Evolutionary conservation across 179 eudicot genomes (phyloP), one percentile per base, ranked within the genome.

Genomic region (Amaranthus tricolor): DNA sequence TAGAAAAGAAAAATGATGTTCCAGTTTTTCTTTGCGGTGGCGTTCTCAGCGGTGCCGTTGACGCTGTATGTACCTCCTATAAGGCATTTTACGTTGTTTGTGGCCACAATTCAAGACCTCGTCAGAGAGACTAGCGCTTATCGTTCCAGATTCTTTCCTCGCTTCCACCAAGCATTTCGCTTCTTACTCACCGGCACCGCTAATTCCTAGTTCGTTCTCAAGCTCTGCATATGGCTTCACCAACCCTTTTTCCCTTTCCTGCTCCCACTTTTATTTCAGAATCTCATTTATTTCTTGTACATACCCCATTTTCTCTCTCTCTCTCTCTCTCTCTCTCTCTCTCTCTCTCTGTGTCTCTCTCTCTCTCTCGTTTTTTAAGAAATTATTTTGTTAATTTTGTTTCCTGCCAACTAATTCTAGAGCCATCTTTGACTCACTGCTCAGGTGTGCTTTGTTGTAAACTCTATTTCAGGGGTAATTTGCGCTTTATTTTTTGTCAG

Each of bases 1-100:
- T 43, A 5, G 15, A 53, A 54, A 54, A 11, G 5, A 43, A 51
- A 44, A 16, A 53, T 24, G 83, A 85, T 94, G 92, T 20, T 90
- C 71, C 87, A 90, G 60, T 78, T 88, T 49, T 79, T 92, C 67
- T 81, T 92, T 12, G 92, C 94, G 70, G 89, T 86, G 83, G 96
- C 94, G 13, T 89, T 90, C 80, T 86, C 96, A 20, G 90, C 94
- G 63, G 92, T 79, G 9, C 98, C 98, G 6, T 70, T 92, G 76
- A 89, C 85, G 52, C 83, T 94, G 5, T 92, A 89, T 79, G 78
- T 92, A 1, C 97, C 98, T 21, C 97, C 97, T 0, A 14, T 88
- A 54, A 88, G 97, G 64, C 94, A 81, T 81, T 68, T 94, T 21
- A 92, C 82, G 24, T 77, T 81, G 0, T 90, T 92, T 62, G 86